A percentile compares a stretch with the other conserved stretches of the same genome.
These are phyloP conservation scores for Pichia rugopelliculosa DNA, from an alignment of 805 yeast genomes.

Conservation along the genomic window DNA sequence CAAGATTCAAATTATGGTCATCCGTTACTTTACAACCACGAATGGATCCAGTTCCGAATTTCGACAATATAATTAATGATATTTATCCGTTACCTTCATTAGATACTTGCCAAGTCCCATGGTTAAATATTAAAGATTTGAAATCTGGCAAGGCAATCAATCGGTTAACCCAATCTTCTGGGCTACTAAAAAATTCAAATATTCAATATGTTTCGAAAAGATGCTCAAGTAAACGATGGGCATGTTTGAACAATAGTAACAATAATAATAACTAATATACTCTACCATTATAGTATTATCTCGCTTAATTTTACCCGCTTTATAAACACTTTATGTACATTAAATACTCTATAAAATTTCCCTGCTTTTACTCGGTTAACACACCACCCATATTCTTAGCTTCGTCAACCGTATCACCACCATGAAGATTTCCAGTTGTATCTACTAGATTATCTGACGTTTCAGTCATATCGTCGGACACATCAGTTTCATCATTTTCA, in stretches of 20 bases:
- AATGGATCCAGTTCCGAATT: conserved; percentile 25
- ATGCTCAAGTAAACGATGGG: conserved; percentile 9
- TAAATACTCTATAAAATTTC: not conserved
- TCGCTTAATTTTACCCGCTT: not conserved
- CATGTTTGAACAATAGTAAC: not conserved
- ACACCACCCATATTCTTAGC: too few species aligned
- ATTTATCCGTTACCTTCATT: conserved; percentile 2
- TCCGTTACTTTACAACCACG: conserved; percentile 47
- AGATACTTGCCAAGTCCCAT: conserved; percentile 8
- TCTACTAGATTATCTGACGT: too few species aligned
- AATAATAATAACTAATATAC: not conserved
- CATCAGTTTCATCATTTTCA: not conserved
- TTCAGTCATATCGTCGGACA: too few species aligned
- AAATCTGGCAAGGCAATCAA: conserved; percentile 7
- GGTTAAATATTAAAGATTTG: conserved; percentile 10
- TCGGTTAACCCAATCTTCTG: conserved; percentile 1
- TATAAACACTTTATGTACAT: not conserved
- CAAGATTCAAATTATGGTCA: conserved; percentile 46
- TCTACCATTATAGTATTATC: not conserved
- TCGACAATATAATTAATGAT: not conserved
- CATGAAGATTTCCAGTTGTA: too few species aligned
- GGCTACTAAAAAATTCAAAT: conserved; percentile 6
- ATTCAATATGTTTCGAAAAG: conserved; percentile 11
- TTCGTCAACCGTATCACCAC: too few species aligned
- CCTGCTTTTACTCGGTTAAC: too few species aligned